Base-by-base conservation (phyloP, 2,329 filamentous ascomycete genomes). In the Metarhizium album region DNA sequence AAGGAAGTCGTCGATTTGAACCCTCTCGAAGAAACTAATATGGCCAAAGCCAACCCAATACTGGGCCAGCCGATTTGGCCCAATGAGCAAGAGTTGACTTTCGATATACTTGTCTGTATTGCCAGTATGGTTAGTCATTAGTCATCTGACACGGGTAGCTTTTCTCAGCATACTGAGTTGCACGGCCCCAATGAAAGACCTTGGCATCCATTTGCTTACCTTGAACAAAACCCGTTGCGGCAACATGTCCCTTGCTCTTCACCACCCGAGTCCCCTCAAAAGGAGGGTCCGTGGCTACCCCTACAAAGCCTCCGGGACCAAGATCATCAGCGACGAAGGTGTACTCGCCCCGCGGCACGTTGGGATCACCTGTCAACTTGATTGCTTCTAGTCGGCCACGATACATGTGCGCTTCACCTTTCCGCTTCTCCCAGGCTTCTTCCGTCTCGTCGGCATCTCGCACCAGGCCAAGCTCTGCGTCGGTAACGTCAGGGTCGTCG, bases 331-430 rank as follows among this genome's bases (percentile, higher is more conserved):
- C 85, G 3, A 87, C 75, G 63, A 95, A 96, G 0, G 86, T 88
- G 58, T 83, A 81, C 65, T 96, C 86, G 8, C 90, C 91, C 8
- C 90, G 78, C 0, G 91, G 91, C 14, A 97, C 82, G 57, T 96
- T 94, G 0, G 85, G 82, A 61, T 98, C 91, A 1, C 91, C 91
- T 0, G 91, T 97, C 33, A 98, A 71, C 64, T 97, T 97, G 61
- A 96, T 82, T 0, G 86, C 91, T 64, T 90, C 83, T 3, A 97
- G 66, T 2, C 82, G 74, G 4, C 89, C 88, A 13, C 72, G 74
- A 57, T 86, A 81, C 1, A 80, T 70, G 14, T 70, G 68, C 24
- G 72, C 70, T 14, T 74, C 68, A 1, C 64, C 60, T 46, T 72
- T 71, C 18, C 76, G 70, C 35, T 61, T 58, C 33, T 72, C 60